Evolutionary conservation across 768 basidiomycete genomes (phyloP), one percentile per base, ranked within the genome.

Genomic region (Russula compacta): DNA sequence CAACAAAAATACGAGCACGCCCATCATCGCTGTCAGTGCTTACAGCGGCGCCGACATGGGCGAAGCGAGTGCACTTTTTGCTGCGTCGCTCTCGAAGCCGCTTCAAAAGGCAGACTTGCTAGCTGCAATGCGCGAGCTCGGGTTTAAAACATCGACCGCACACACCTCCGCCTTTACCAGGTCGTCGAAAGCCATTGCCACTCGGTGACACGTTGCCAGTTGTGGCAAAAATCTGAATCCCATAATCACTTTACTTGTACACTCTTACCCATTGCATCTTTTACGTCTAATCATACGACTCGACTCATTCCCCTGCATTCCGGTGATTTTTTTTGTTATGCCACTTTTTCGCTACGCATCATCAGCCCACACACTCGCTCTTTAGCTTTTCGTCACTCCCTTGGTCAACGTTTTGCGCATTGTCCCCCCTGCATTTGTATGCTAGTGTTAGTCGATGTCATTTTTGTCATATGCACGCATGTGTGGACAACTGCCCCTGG

Each of bases 1-100:
- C 72, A 93, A 92, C 78, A 95, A 87, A 77, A 98, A 98, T 69
- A 85, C 88, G 53, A 86, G 82, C 67, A 95, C 93, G 11, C 95
- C 95, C 0, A 98, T 95, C 55, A 84, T 95, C 62, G 89, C 92
- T 56, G 85, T 95, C 53, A 95, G 90, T 70, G 92, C 91, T 36
- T 93, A 93, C 71, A 86, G 89, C 65, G 83, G 84, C 10, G 77
- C 76, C 17, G 89, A 92, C 62, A 76, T 80, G 36, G 79, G 75
- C 61, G 85, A 85, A 58, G 79, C 76, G 48, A 83, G 79, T 72
- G 83, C 83, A 61, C 73, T 92, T 52, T 93, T 93, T 69, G 79
- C 87, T 12, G 89, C 88, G 1, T 88, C 87, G 43, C 78, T 98
- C 46, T 78, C 89, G 48, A 98, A 98, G 75, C 95, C 95, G 1